Base-by-base conservation (phyloP, 805 yeast genomes). In the Kodamaea nitidulidarum region DNA sequence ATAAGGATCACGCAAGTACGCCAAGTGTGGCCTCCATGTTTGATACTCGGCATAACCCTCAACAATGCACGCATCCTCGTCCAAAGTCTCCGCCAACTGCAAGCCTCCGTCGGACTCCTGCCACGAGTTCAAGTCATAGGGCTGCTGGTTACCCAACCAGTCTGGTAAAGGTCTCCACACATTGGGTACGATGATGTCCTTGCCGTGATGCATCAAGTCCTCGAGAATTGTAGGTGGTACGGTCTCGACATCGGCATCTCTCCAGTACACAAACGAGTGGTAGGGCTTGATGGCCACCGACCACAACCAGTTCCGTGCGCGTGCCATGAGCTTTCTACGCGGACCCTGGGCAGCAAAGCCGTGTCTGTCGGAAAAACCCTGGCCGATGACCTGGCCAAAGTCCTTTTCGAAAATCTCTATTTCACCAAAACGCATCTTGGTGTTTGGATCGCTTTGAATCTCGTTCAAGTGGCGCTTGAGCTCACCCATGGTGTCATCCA, bases 11-110 rank as follows among this genome's bases (percentile, higher is more conserved):
- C 98, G 73, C 58, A 91, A 73, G 56, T 93, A 91, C 0, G 98
- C 98, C 49, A 91, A 71, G 64, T 91, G 98, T 2, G 96, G 95
- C 63, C 98, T 76, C 97, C 98, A 91, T 2, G 98, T 91, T 31
- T 95, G 95, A 61, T 88, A 93, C 65, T 91, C 98, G 16, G 88
- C 95, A 60, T 88, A 88, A 11, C 98, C 98, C 65, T 91, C 98
- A 10, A 91, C 98, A 42, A 91, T 90, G 40, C 91, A 95, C 1
- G 95, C 95, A 63, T 91, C 96, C 61, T 90, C 98, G 55, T 84
- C 91, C 41, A 91, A 69, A 3, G 69, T 59, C 29, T 79, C 79
- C 21, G 96, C 96, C 48, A 84, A 60, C 55, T 81, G 85, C 40
- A 83, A 58, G 1, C 90, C 95, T 43, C 88, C 93, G 50, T 82